Conservation (phyloP, 2,329 filamentous ascomycete genomes). For the Colletotrichum lentis region DNA sequence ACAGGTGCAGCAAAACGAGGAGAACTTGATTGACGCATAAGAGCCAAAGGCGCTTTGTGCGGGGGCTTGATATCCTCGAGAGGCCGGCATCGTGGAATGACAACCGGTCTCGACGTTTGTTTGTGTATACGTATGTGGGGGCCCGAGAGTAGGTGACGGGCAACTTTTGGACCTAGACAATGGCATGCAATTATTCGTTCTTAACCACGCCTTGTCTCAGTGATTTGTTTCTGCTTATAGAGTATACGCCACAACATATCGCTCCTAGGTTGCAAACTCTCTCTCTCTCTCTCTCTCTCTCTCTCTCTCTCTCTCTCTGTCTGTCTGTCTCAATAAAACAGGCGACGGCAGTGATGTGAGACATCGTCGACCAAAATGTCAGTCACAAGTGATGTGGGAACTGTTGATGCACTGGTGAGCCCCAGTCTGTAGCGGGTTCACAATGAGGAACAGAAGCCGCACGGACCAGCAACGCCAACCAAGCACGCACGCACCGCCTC, state of each 20-base stretch:
- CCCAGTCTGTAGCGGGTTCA: conserved; percentile 16
- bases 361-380: not conserved
- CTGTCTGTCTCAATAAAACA: too few species aligned
- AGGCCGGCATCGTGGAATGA: conserved; percentile 19
- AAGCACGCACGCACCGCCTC: conserved; percentile 32
- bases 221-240: conserved; percentile 23
- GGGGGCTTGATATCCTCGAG: conserved; percentile 28
- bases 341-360: not conserved
- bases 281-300: too few species aligned
- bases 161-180: conserved; percentile 35
- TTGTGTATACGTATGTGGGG: conserved; percentile 38
- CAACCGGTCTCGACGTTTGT: conserved; percentile 19
- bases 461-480: conserved; percentile 20
- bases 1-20: conserved; percentile 58
- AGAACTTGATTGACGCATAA: conserved; percentile 69
- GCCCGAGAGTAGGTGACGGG: conserved; percentile 17
- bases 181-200: conserved; percentile 37
- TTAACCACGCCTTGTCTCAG: conserved; percentile 15
- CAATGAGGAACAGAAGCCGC: conserved; percentile 5
- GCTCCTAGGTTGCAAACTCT: too few species aligned
- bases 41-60: conserved; percentile 1
- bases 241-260: not conserved
- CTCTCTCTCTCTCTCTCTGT: too few species aligned
- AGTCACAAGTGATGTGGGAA: not conserved
- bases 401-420: not conserved